Evolutionary conservation across 768 basidiomycete genomes (phyloP), one percentile per base, ranked within the genome.

Genomic region (Psilocybe cyanescens): DNA sequence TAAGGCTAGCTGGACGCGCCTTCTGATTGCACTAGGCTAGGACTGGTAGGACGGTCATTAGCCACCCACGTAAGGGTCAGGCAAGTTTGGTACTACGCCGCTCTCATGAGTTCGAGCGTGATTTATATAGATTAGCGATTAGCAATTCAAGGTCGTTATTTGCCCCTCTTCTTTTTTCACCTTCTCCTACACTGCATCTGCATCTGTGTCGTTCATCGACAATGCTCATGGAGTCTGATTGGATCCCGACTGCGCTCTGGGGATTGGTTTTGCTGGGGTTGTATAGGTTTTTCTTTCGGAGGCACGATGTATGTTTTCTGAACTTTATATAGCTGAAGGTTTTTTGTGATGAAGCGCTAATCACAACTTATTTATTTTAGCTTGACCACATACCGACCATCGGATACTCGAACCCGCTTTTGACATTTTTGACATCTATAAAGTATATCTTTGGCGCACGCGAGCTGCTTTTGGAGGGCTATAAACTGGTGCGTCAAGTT

Each of bases 341-440:
- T 7, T 29, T 35, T 33, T 28, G 8, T 55, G 24, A 24, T 41
- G 33, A 7, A 11, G 33, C 0, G 33, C 33, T 35, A 19, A 35
- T 24, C 24, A 24, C 24, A 24, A 24, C 24, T 24, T 24, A 29
- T 24, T 50, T n/a, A 29, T n/a, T 19, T 4, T 44, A 66, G 65
- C 60, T 66, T 11, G 62, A 63, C 48, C 67, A 65, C n/a, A 76
- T 81, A 41, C 79, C 78, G 11, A 70, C 77, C 8, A 65, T 78
- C 16, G 80, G 79, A 2, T 71, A 66, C n/a, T 72, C 74, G 12
- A 69, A 67, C 19, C 68, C 74, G 1, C 44, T 78, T 16, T 61
- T 75, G 3, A 78, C 76, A 3, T 74, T 71, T 59, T 51, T 75
- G 16, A 71, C 73, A 5, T 74, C 71, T 2, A 17, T 72, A 14